Conservation (phyloP, 768 basidiomycete species). For the Leccinum rimulosum region DNA sequence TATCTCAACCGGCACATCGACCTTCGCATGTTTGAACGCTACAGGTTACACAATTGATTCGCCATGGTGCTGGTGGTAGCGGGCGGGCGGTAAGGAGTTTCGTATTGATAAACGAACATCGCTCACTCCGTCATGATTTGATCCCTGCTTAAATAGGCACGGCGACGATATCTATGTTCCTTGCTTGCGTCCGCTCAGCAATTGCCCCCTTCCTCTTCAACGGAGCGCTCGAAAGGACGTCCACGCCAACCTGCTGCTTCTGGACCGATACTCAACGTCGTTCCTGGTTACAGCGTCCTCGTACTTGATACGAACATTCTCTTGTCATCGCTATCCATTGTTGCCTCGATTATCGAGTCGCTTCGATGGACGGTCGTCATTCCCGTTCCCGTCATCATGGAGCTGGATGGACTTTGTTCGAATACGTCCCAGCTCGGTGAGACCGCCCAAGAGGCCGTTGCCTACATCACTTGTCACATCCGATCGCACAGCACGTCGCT, state of each 20-base stretch:
- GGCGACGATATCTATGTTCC: conserved; percentile 68
- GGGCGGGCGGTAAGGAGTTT: too few relatives aligned
- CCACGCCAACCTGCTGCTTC: conserved; percentile 30
- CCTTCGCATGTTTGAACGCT: too few relatives aligned
- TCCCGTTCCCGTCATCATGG: conserved; percentile 94
- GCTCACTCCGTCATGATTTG: too few relatives aligned
- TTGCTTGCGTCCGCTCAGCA: conserved; percentile 53
- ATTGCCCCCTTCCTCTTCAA: conserved; percentile 23
- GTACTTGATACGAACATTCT: conserved; percentile 96
- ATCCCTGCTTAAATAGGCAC: conserved; percentile 45
- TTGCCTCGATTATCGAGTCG: conserved; percentile 76
- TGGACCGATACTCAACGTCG: conserved; percentile 50
- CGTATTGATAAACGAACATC: too few relatives aligned
- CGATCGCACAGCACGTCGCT: conserved; percentile 72
- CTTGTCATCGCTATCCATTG: conserved; percentile 72
- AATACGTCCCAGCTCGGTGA: conserved; percentile 67
- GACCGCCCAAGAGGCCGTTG: conserved; percentile 69
- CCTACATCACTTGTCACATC: conserved; percentile 73
- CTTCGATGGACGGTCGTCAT: conserved; percentile 84
- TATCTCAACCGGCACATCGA: too few relatives aligned
- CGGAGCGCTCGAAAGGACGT: conserved; percentile 27
- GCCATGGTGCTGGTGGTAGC: too few relatives aligned
- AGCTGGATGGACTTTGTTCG: conserved; percentile 85
- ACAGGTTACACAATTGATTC: too few relatives aligned
- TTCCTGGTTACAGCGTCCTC: conserved; percentile 86